Percentiles rank a stretch among this genome's conserved stretches.
phyloP scores from a whole-genome alignment of 208 protist genomes.

The Acanthamoeba healyi region DNA sequence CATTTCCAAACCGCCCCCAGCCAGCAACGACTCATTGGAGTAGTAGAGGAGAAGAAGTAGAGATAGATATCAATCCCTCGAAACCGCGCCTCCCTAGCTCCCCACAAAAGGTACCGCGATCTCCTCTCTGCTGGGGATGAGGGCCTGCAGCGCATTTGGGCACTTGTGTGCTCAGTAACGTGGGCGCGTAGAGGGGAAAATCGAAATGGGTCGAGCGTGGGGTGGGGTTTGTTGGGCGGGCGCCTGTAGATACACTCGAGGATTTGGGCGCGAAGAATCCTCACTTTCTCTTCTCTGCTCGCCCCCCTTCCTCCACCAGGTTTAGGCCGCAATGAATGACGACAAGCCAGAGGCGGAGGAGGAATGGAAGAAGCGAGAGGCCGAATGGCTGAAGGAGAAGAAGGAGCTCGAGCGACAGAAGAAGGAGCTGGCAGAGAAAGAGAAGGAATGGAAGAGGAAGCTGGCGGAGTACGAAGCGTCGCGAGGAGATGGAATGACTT shows the following conservation, averaged over 20 bases:
- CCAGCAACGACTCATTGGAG: background rate
- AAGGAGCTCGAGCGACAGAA: conserved; percentile 53
- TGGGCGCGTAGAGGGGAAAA: background rate
- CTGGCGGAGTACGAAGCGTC: conserved; percentile 46
- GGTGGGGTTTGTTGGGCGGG: too few relatives aligned
- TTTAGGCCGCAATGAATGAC: conserved; percentile 3
- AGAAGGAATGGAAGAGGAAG: conserved; percentile 62
- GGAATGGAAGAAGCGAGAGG: conserved; percentile 62
- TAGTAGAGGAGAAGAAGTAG: too few relatives aligned
- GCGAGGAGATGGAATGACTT: conserved; percentile 29
- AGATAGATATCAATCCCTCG: too few relatives aligned
- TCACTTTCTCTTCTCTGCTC: too few relatives aligned
- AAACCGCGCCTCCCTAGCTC: too few relatives aligned
- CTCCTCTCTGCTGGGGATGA: background rate
- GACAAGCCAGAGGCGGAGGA: background rate
- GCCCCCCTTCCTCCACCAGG: background rate
- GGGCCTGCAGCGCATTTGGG: background rate
- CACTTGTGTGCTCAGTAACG: background rate
- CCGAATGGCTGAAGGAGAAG: conserved; percentile 60
- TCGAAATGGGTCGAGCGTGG: background rate
- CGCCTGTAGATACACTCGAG: too few relatives aligned
- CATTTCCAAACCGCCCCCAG: too few relatives aligned
- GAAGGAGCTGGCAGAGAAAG: conserved; percentile 53
- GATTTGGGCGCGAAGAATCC: too few relatives aligned
- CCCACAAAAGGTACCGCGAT: background rate